Evolutionary conservation across 2,329 filamentous ascomycete genomes (phyloP), one percentile per base, ranked within the genome.

Genomic region (Fusarium udum): DNA sequence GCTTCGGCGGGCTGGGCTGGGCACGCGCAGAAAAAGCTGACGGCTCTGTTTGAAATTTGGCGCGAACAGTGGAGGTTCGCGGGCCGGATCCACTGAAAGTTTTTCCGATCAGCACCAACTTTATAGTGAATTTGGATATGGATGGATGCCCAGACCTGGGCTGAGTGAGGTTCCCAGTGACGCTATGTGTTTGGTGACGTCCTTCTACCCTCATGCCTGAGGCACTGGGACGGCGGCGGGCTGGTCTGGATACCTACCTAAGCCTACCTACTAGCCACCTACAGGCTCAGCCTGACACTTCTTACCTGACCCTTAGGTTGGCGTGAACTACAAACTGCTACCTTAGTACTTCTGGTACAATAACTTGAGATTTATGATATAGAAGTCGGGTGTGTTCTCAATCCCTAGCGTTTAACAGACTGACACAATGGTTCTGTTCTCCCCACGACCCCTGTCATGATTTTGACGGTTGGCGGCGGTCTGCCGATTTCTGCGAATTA

Each of bases 1-100:
- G 77, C 80, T 78, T 78, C 77, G 71, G 75, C 78, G 71, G 79
- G 78, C 77, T 66, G 64, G 64, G 40, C 62, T 78, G 77, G 72
- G 73, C 71, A 75, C 75, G 76, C 79, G 79, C 80, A 79, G 77
- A 79, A 78, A 80, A 80, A 78, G 78, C 78, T 78, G 78, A 76
- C 77, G 71, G 74, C 64, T 72, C 62, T 69, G 61, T 69, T 72
- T 57, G 77, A 79, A 78, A 78, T 79, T 79, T 79, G 75, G 77
- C 77, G 74, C 77, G 71, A 70, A 61, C 71, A 67, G 61, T 69
- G 67, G 67, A 56, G 63, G 56, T 63, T 61, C 51, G 45, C 61
- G 57, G 65, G 68, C 67, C 64, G 72, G 68, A 42, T 69, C 76
- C 77, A 78, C 75, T 77, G 74, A 78, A 78, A 75, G 75, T 78